Conservation (phyloP, 805 yeast genomes). For the Peterozyma toletana region DNA sequence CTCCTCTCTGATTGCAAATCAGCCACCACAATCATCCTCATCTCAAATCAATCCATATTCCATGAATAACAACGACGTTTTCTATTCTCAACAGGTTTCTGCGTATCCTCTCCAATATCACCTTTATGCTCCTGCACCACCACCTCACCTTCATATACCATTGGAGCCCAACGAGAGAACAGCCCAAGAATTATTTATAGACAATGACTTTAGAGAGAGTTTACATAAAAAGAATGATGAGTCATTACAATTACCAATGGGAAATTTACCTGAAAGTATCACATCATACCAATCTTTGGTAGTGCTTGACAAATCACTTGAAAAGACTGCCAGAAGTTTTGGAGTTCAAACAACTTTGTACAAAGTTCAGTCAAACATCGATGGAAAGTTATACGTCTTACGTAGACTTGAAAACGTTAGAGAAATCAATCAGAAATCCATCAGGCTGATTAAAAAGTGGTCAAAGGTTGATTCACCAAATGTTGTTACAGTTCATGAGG, state of each 20-base stretch:
- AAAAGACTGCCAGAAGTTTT: slow-evolving; percentile 31
- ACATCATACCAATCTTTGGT: slow-evolving; percentile 78
- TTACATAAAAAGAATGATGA: slow-evolving; percentile 75
- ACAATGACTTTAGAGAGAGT: slow-evolving; percentile 62
- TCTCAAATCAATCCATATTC: slow-evolving; percentile 6
- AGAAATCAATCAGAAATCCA: slow-evolving; percentile 47
- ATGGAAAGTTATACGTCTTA: slow-evolving; percentile 73
- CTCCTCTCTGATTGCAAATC: not conserved
- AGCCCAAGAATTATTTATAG: slow-evolving; percentile 62
- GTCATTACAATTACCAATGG: slow-evolving; percentile 54
- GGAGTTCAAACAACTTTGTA: slow-evolving; percentile 57
- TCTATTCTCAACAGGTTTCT: slow-evolving; percentile 23
- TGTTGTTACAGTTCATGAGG: slow-evolving; percentile 64
- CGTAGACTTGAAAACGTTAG: slow-evolving; percentile 63
- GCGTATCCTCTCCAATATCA: slow-evolving; percentile 68
- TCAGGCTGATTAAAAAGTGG: slow-evolving; percentile 65
- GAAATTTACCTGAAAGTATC: slow-evolving; percentile 68
- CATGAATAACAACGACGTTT: slow-evolving; percentile 16
- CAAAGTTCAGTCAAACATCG: slow-evolving; percentile 72
- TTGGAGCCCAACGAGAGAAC: slow-evolving; percentile 67
- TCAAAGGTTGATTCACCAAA: slow-evolving; percentile 45
- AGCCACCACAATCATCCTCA: slow-evolving; percentile 7
- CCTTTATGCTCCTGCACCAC: slow-evolving; percentile 84
- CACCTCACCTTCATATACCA: slow-evolving; percentile 57
- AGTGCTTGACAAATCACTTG: slow-evolving; percentile 58